Evolutionary conservation across 2,329 filamentous ascomycete genomes (phyloP).

Genomic region (Mariannaea elegans): DNA sequence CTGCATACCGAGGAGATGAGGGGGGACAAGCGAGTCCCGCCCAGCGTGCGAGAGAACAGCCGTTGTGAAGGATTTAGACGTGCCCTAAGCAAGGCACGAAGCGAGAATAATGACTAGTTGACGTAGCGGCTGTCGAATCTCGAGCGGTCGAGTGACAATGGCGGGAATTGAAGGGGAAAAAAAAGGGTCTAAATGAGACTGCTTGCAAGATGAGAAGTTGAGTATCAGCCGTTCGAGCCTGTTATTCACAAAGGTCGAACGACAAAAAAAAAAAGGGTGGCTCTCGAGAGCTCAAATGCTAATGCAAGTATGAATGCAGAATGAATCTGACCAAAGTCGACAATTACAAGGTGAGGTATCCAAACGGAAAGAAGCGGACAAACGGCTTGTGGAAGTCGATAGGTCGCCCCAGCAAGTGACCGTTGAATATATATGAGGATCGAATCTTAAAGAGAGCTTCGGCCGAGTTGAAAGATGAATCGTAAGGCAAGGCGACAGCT

Average conservation of each 20-base stretch:
- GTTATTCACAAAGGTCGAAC: slow-evolving; percentile 14
- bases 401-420: slow-evolving; percentile 38
- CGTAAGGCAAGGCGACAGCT: slow-evolving; percentile 30
- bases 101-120: slow-evolving; percentile 23
- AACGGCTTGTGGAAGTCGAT: slow-evolving; percentile 27
- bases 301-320: slow-evolving; percentile 36
- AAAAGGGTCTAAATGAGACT: slow-evolving; percentile 6
- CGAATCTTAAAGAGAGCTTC: slow-evolving; percentile 36
- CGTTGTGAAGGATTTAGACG: slow-evolving; percentile 76
- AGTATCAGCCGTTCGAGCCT: slow-evolving; percentile 14
- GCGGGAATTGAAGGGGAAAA: background rate
- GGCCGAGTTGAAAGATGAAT: slow-evolving; percentile 33
- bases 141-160: slow-evolving; percentile 24
- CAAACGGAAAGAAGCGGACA: slow-evolving; percentile 27
- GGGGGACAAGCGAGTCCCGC: slow-evolving; percentile 87
- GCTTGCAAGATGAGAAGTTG: slow-evolving; percentile 5
- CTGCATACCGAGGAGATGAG: slow-evolving; percentile 92
- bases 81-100: slow-evolving; percentile 50
- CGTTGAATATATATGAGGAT: slow-evolving; percentile 38
- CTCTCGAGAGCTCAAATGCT: slow-evolving; percentile 27
- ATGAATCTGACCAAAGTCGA: slow-evolving; percentile 31
- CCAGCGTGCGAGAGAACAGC: slow-evolving; percentile 79
- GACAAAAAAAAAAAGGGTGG: slow-evolving; percentile 13
- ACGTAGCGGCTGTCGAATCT: slow-evolving; percentile 21
- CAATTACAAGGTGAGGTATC: slow-evolving; percentile 38